A percentile compares a stretch with the other conserved stretches of the same genome.
phyloP scores from a whole-genome alignment of 805 yeast genomes.

The Blastobotrys terrestris region DNA sequence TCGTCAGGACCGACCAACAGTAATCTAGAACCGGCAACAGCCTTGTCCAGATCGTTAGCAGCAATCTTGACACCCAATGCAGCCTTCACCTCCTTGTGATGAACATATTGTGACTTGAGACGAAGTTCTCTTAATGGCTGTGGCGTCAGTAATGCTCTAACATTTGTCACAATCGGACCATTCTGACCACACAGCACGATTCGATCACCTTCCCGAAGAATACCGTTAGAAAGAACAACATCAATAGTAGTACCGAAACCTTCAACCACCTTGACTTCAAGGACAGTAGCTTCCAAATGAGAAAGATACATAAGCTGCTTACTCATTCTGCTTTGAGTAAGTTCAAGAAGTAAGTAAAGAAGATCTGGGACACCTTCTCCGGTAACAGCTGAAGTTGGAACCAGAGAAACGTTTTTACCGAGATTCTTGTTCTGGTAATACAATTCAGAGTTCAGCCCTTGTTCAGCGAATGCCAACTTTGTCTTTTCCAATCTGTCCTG shows the following conservation, averaged over 20 bases:
- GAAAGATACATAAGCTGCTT: slow-evolving; percentile 95
- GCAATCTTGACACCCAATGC: slow-evolving; percentile 98
- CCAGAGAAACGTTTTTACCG: slow-evolving; percentile 89
- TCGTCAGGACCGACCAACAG: slow-evolving; percentile 94
- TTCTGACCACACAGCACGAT: slow-evolving; percentile 95
- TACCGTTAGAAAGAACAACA: slow-evolving; percentile 95
- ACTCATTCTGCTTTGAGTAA: slow-evolving; percentile 98
- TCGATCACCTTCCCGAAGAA: slow-evolving; percentile 89
- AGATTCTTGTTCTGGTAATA: slow-evolving; percentile 93
- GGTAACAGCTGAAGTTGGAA: slow-evolving; percentile 97
- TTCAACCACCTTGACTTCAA: slow-evolving; percentile 96
- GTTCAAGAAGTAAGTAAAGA: slow-evolving; percentile 87
- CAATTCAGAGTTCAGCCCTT: slow-evolving; percentile 95
- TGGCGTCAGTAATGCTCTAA: slow-evolving; percentile 93
- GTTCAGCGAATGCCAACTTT: slow-evolving; percentile 90
- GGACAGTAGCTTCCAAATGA: slow-evolving; percentile 88
- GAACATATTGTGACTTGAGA: slow-evolving; percentile 92
- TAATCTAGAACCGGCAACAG: slow-evolving; percentile 97
- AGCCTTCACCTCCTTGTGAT: slow-evolving; percentile 96
- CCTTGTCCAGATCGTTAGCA: slow-evolving; percentile 95
- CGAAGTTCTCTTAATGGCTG: slow-evolving; percentile 96
- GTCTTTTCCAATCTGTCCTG: slow-evolving; percentile 79
- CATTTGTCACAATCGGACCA: slow-evolving; percentile 95
- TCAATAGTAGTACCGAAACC: slow-evolving; percentile 99
- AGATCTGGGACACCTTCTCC: slow-evolving; percentile 99